Evolutionary conservation across 2,329 filamentous ascomycete species (phyloP), one percentile per base, ranked within the genome.

Genomic region (Ophiostoma piceae): DNA sequence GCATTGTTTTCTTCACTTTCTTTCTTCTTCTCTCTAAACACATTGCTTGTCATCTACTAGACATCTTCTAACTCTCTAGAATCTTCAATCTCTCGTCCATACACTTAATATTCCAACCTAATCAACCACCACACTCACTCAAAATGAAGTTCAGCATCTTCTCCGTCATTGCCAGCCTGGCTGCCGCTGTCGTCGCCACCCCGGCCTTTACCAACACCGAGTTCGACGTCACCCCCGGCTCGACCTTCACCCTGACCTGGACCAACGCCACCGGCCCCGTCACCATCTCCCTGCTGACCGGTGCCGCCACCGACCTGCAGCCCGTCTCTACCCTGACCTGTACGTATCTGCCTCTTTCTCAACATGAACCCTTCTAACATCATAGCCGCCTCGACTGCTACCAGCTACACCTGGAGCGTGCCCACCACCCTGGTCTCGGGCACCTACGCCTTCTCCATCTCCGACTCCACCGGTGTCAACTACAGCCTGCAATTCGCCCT

Each of bases 391-490:
- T 72, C 75, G 66, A 75, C 77, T 65, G 79, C 76, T 69, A 72
- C 70, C 47, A 79, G 77, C 69, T 81, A 76, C 78, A 78, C 76
- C 71, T 82, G 79, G 79, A 77, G 76, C 19, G 79, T 80, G 16
- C 73, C 78, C 35, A 64, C 75, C n/a, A 74, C 74, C 71, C 76
- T 83, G 39, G 70, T 79, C 70, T 74, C 77, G 37, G 82, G 77
- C 76, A 75, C 74, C 41, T 84, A 84, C 74, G 82, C 82, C 72
- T 78, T 84, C 73, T 76, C 80, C 77, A 83, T 84, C 74, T 72
- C 69, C 37, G 82, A 84, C 73, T 74, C 74, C 43, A 75, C 74
- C 41, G 73, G 67, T 14, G 72, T 75, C 75, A 84, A 84, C 82
- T 84, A 81, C 79, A 81, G 79, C 74, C 4, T 71, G 14, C 77